Evolutionary conservation across 371 early-diverging fungal species (phyloP), one percentile per base, ranked within the genome.

Genomic region (Rhizopus microsporus): DNA sequence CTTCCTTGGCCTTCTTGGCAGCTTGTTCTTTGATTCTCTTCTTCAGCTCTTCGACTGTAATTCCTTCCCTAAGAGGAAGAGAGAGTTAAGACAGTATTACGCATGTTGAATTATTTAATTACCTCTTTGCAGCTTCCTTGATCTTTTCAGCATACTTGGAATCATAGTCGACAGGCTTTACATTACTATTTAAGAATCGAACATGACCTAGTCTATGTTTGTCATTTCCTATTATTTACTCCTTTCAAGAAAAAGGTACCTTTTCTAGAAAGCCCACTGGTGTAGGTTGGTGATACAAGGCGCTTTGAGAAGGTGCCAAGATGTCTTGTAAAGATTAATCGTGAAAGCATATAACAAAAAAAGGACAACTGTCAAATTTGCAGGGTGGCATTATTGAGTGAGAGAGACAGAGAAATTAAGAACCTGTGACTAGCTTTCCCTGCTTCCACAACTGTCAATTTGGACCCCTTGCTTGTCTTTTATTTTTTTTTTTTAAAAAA

Each of bases 121-220:
- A 85, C 85, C 78, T 77, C 46, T 83, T 72, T 9, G 90, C 91
- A 30, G 73, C 79, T 42, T 77, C 66, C 54, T 81, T 77, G 54
- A 91, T 71, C 64, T 90, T 89, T 13, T 82, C 83, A 9, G 81
- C 84, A 75, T 91, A 91, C 71, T 89, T 92, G 17, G 84, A 69
- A 38, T 86, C 85, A 59, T 86, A 83, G 65, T 87, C 76, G 43
- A 77, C 57, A 33, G 62, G 47, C 29, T 56, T 60, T 31, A 53
- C 38, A 13, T 40, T 43, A 7, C 35, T 54, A 56, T 56, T 60
- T 7, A 56, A 60, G 43, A 65, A 65, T 56, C 65, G 61, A 42
- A 39, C 47, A 31, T 57, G 61, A 34, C 43, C 66, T 66, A 46
- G 42, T 42, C 42, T 42, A 13, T n/a, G n/a, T 6, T n/a, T 42